Evolutionary conservation across 2,329 filamentous ascomycete genomes (phyloP).

Genomic region (Aureobasidium sp.): DNA sequence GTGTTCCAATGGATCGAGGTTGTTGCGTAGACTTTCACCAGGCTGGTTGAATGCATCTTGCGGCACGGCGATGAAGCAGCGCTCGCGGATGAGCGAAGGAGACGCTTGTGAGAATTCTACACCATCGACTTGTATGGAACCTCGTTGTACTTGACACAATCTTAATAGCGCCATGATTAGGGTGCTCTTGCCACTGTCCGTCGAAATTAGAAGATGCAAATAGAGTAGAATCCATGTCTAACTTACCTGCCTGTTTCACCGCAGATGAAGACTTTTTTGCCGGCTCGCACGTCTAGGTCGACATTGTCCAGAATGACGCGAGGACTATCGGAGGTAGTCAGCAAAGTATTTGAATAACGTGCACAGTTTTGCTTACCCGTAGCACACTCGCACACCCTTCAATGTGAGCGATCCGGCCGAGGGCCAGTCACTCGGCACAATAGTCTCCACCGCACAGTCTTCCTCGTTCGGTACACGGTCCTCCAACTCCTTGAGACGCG

Average conservation of each 20-base stretch:
- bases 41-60: slow-evolving; percentile 43
- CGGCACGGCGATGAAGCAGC: slow-evolving; percentile 34
- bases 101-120: slow-evolving; percentile 37
- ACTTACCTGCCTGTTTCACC: slow-evolving; percentile 38
- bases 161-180: slow-evolving; percentile 40
- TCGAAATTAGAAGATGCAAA: neutral
- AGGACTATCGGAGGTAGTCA: neutral
- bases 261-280: slow-evolving; percentile 42
- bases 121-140: slow-evolving; percentile 39
- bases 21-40: slow-evolving; percentile 37
- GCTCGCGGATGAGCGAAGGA: slow-evolving; percentile 33
- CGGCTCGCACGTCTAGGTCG: slow-evolving; percentile 36
- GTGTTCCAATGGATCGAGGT: slow-evolving; percentile 34
- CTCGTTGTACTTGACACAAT: slow-evolving; percentile 36
- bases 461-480: neutral
- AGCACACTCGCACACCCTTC: slow-evolving; percentile 44
- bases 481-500: slow-evolving; percentile 41
- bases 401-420: slow-evolving; percentile 64
- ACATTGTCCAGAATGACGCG: slow-evolving; percentile 23
- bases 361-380: neutral
- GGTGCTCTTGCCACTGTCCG: slow-evolving; percentile 41
- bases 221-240: neutral
- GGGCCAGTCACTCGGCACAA: slow-evolving; percentile 65
- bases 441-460: slow-evolving; percentile 36
- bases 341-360: neutral